Evolutionary conservation across 2,329 filamentous ascomycete species (phyloP), one percentile per base, ranked within the genome.

Genomic region (Paraphoma chrysanthemicola): DNA sequence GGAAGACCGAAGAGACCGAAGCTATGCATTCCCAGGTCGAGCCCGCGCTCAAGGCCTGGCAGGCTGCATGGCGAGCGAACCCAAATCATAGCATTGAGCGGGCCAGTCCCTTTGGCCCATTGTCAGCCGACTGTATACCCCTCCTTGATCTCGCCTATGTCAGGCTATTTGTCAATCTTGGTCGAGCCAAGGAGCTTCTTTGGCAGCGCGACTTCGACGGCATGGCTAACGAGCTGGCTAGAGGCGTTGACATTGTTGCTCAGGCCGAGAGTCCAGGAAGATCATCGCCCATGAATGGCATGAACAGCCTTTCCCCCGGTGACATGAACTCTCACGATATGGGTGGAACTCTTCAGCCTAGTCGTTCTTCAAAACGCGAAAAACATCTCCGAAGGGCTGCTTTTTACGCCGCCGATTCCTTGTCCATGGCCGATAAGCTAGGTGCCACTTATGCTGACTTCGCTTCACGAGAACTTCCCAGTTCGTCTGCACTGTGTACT

Each of bases 21-120:
- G 92, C 93, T 62, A 96, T 98, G 93, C 93, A 97, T 74, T 87
- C 90, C 1, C 93, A 97, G 70, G 96, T 98, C 55, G 93, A 97
- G 75, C 94, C 94, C 10, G 94, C 94, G 2, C 81, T 99, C 59
- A 90, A 93, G 74, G 93, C 94, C 7, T 99, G 95, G 95, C 92
- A 97, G 78, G 86, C 90, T 45, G 93, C 93, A 0, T 98, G 94
- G 94, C 88, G 89, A 42, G 91, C 88, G 68, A 96, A 95, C 71
- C 90, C 92, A 2, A 86, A 90, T 43, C 93, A 97, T 74, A 93
- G 89, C 67, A 79, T 95, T 5, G 91, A 96, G 73, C 85, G 92
- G 49, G 92, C 92, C 0, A 96, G 95, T 72, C 91, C 92, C 0
- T 94, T 88, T 69, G 92, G 92, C 0, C 92, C 94, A 2, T 81